These are phyloP conservation scores for Zygotorulaspora chibaensis DNA, from an alignment of 805 yeast species.

Conservation along the genomic window DNA sequence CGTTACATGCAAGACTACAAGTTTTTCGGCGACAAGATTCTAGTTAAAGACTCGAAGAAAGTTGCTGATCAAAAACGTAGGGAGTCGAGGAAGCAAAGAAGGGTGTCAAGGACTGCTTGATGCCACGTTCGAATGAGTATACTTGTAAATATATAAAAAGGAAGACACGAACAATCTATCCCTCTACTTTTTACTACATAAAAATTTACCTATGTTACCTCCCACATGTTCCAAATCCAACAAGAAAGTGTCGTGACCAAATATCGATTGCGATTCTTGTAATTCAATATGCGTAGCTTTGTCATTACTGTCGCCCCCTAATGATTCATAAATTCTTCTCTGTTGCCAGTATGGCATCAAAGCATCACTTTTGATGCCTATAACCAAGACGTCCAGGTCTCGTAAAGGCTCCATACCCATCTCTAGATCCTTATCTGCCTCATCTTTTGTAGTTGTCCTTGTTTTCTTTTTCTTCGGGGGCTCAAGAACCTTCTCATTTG, in stretches of 20 bases:
- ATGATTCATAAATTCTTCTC: constrained; percentile 64
- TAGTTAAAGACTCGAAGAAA: constrained; percentile 54
- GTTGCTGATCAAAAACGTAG: constrained; percentile 45
- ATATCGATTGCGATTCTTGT: constrained; percentile 69
- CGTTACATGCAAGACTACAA: constrained; percentile 73
- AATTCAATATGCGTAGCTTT: constrained; percentile 65
- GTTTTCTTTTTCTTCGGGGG: constrained; percentile 43
- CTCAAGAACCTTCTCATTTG: constrained; percentile 20
- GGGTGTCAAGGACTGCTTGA: constrained; percentile 16
- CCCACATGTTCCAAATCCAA: constrained; percentile 79
- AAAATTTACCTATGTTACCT: constrained; percentile 61
- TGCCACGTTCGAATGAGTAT: neutral
- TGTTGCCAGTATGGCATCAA: constrained; percentile 96
- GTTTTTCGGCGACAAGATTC: constrained; percentile 65
- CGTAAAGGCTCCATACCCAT: constrained; percentile 62
- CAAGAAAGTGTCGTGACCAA: constrained; percentile 89
- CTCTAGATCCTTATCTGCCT: constrained; percentile 55
- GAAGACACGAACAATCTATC: neutral
- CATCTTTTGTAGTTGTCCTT: constrained; percentile 48
- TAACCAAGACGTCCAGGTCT: constrained; percentile 62
- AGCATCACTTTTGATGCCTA: constrained; percentile 91
- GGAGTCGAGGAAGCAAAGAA: constrained; percentile 45
- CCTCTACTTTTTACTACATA: constrained; percentile 32
- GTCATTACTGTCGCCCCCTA: constrained; percentile 41
- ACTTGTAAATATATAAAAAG: constrained; percentile 3